Evolutionary conservation across 2,329 filamentous ascomycete species (phyloP).

Genomic region (Didymella sp.): DNA sequence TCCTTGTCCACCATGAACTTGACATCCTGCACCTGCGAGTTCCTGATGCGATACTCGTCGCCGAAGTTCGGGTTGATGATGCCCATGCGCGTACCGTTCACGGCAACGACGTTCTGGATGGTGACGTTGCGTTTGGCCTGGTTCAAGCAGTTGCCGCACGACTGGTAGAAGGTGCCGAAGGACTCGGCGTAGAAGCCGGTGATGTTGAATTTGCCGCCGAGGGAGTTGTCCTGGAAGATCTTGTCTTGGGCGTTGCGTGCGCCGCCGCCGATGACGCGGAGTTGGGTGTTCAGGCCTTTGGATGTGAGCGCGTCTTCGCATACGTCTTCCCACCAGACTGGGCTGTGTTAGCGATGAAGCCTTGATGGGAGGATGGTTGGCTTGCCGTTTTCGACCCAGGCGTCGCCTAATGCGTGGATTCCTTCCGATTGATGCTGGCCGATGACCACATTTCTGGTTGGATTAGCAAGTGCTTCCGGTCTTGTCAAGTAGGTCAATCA

Average conservation of each 20-base stretch:
- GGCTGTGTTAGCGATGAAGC: conserved; percentile 11
- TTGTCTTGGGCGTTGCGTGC: conserved; percentile 37
- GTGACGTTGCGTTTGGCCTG: conserved; percentile 38
- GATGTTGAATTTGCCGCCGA: conserved; percentile 35
- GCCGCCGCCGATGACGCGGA: conserved; percentile 37
- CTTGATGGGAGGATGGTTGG: too few species aligned
- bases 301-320: conserved; percentile 36
- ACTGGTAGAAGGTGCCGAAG: conserved; percentile 38
- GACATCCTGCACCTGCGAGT: conserved; percentile 29
- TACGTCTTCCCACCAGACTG: conserved; percentile 40
- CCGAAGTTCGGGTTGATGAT: conserved; percentile 38
- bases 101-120: conserved; percentile 35
- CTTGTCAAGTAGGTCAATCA: too few species aligned
- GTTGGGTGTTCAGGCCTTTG: conserved; percentile 37
- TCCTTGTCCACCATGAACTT: conserved; percentile 35
- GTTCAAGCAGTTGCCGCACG: conserved; percentile 37
- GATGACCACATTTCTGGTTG: conserved; percentile 36
- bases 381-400: conserved; percentile 39
- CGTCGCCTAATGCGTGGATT: conserved; percentile 35
- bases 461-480: too few species aligned
- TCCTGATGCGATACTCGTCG: conserved; percentile 36
- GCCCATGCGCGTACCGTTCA: conserved; percentile 37
- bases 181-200: conserved; percentile 36
- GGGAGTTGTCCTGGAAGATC: conserved; percentile 31
- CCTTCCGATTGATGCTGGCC: conserved; percentile 38